These are phyloP conservation scores for Alloascoidea hylecoeti DNA, from an alignment of 805 yeast genomes.

Conservation along the genomic window DNA sequence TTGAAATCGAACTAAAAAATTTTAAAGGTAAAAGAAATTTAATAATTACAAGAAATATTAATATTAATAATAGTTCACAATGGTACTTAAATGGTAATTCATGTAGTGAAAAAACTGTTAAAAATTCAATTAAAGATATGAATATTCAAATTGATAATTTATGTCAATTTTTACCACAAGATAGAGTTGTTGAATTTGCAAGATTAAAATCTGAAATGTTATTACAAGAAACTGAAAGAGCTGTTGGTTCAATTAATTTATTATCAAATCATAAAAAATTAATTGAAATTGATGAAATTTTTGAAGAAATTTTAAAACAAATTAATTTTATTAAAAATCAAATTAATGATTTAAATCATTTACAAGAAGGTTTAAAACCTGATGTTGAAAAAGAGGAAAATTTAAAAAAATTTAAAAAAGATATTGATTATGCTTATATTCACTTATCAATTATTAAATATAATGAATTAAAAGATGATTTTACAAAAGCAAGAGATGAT, in stretches of 20 bases:
- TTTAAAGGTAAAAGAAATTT: conserved; percentile 14
- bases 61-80: conserved; percentile 16
- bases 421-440: conserved; percentile 30
- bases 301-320: conserved; percentile 22
- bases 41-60: conserved; percentile 19
- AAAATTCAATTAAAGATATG: conserved; percentile 26
- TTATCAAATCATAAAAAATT: conserved; percentile 41
- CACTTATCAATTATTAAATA: conserved; percentile 15
- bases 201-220: conserved; percentile 62
- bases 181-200: conserved; percentile 87
- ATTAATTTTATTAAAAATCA: conserved; percentile 15
- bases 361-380: conserved; percentile 14
- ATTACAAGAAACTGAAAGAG: conserved; percentile 65
- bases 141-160: conserved; percentile 83
- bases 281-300: conserved; percentile 30
- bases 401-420: conserved; percentile 29
- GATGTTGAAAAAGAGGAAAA: conserved; percentile 32
- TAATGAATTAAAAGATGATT: conserved; percentile 13
- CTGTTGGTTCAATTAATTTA: conserved; percentile 52
- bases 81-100: conserved; percentile 16
- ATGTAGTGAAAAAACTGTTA: conserved; percentile 23
- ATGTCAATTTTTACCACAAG: conserved; percentile 93
- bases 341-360: conserved; percentile 19
- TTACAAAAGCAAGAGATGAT: conserved; percentile 9
- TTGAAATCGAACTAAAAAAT: conserved; percentile 38